Evolutionary conservation across 2,329 filamentous ascomycete species (phyloP).

Genomic region (Phoma sp.): DNA sequence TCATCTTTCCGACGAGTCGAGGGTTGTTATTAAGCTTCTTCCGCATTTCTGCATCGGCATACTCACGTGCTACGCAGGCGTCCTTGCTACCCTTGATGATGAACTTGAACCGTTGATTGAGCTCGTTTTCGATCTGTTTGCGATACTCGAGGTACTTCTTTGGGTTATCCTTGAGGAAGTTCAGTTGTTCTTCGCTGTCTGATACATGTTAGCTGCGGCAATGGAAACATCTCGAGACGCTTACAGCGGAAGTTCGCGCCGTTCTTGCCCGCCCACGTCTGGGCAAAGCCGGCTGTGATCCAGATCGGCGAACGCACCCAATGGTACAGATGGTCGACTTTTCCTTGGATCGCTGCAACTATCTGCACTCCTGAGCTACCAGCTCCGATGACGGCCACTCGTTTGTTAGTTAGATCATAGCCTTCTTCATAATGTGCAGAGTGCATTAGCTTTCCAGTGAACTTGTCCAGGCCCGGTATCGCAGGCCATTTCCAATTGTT

Average conservation of each 20-base stretch:
- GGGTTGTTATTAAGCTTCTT: conserved; percentile 49
- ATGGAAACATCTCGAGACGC: not conserved
- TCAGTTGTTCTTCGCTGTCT: conserved; percentile 51
- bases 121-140: conserved; percentile 56
- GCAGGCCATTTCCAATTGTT: conserved; percentile 52
- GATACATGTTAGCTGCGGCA: conserved; percentile 11
- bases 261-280: conserved; percentile 55
- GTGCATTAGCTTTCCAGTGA: conserved; percentile 54
- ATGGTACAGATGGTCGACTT: conserved; percentile 49
- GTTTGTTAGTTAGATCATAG: conserved; percentile 46
- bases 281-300: conserved; percentile 58
- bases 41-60: conserved; percentile 49
- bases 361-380: conserved; percentile 54
- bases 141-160: conserved; percentile 56
- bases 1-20: conserved; percentile 52
- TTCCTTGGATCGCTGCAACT: conserved; percentile 49
- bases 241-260: conserved; percentile 57
- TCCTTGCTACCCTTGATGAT: conserved; percentile 58
- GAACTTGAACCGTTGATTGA: conserved; percentile 62
- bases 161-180: conserved; percentile 50
- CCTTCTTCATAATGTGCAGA: conserved; percentile 51
- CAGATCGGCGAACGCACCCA: conserved; percentile 55
- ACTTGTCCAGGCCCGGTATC: conserved; percentile 48
- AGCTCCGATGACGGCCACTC: conserved; percentile 52
- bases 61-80: conserved; percentile 52